Base-by-base conservation (phyloP, 139 green algal species). In the Choricystis sp. region DNA sequence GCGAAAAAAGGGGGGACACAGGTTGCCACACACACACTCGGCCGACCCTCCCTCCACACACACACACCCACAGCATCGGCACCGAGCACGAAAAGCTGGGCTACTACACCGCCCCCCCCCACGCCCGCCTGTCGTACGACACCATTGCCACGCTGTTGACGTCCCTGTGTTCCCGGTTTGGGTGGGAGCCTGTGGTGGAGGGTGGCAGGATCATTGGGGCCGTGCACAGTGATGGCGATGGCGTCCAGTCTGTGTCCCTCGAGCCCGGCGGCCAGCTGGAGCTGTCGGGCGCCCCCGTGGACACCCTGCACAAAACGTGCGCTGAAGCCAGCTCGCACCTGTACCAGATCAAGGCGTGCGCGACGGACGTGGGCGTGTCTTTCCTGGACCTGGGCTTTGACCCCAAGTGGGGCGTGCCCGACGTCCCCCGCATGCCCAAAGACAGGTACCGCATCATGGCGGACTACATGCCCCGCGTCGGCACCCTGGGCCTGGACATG, bases 41-140 rank as follows among this genome's bases (percentile, higher is more conserved):
- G 28, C 49, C 3, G 21, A 14, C 60, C 29, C 5, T n/a, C 23
- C 60, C 31, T 29, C 52, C 28, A 30, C 55, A 9, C 22, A n/a
- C 29, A 16, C 31, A 20, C 26, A 4, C 4, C 3, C 66, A 57
- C 75, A 94, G 92, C 58, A 96, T 99, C 65, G 93, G 93, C 27
- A 99, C 93, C 3, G 93, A 99, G 78, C 92, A 99, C 69, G 93
- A 99, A 72, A 99, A 99, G 81, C 78, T 99, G 25, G 91, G 83
- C 0, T 97, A 93, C 72, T 77, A 90, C 63, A 49, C 85, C 19
- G 40, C 48, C 2, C 26, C 57, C 16, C 74, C 85, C 69, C 80
- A 82, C 24, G 48, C 29, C 19, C 77, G 83, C n/a, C 80, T 90
- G 60, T 69, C 72, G 3, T 94, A 96, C 60, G 74, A 79, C 23